phyloP scores from a whole-genome alignment of 2,329 filamentous ascomycete genomes.

The Phialocephala sp. region DNA sequence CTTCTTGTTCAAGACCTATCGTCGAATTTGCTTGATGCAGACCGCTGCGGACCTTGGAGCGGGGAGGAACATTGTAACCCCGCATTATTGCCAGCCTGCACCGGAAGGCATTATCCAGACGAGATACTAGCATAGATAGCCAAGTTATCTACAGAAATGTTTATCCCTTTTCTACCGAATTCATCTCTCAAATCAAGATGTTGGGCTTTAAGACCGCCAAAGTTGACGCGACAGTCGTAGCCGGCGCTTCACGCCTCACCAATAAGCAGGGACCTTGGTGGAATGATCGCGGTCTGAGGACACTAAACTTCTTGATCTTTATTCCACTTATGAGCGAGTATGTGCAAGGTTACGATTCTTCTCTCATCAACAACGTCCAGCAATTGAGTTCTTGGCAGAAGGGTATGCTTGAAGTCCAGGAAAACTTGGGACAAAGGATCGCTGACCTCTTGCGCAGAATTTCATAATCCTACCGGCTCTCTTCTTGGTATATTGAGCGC shows the following conservation, averaged over 20 bases:
- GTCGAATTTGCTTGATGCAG: not conserved
- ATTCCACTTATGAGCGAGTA: not conserved
- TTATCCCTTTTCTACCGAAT: not conserved
- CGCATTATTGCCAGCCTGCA: not conserved
- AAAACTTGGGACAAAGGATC: too few relatives aligned
- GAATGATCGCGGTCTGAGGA: not conserved
- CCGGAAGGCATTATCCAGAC: not conserved
- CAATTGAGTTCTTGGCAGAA: too few relatives aligned
- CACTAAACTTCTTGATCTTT: not conserved
- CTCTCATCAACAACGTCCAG: not conserved
- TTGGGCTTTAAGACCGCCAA: not conserved
- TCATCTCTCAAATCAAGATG: not conserved
- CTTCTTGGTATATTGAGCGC: constrained; percentile 49
- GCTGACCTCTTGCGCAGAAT: too few relatives aligned
- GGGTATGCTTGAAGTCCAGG: too few relatives aligned
- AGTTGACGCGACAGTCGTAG: not conserved
- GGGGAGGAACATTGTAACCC: not conserved
- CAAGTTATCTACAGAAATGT: not conserved
- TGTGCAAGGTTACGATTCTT: not conserved
- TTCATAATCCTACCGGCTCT: constrained; percentile 33
- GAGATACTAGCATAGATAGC: not conserved
- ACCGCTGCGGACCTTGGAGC: not conserved
- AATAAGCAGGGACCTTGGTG: not conserved
- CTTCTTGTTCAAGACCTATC: not conserved
- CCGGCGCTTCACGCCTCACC: not conserved